These are phyloP conservation scores for Mycena galericulata DNA, from an alignment of 768 basidiomycete genomes.

Conservation along the genomic window DNA sequence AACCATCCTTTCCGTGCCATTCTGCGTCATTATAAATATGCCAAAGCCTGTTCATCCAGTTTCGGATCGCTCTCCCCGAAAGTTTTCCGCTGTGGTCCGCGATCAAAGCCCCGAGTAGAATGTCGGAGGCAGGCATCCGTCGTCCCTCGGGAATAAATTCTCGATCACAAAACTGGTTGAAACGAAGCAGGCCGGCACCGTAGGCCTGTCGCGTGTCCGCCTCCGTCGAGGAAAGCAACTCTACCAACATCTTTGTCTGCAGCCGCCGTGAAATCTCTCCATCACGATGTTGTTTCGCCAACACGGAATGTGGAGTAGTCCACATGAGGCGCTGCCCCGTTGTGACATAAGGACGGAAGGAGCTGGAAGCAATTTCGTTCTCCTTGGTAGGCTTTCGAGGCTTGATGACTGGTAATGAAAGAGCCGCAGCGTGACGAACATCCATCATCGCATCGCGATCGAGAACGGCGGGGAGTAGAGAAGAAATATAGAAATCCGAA, in stretches of 20 bases:
- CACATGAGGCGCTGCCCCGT: not conserved
- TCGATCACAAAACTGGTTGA: not conserved
- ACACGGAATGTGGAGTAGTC: not conserved
- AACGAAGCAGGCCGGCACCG: constrained; percentile 3
- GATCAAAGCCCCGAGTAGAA: constrained; percentile 1
- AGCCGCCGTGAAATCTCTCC: not conserved
- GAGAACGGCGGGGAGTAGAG: not conserved
- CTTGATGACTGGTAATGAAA: not conserved
- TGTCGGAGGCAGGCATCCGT: not conserved
- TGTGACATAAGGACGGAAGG: not conserved
- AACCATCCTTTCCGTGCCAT: not conserved
- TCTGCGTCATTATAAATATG: not conserved
- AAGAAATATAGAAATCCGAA: not conserved
- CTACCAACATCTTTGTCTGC: not conserved
- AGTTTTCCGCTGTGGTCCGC: not conserved
- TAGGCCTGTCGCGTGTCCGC: constrained; percentile 35
- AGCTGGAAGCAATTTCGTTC: not conserved
- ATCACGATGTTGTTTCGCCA: not conserved
- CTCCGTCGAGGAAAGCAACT: not conserved
- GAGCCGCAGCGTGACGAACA: not conserved
- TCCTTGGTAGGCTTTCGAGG: not conserved
- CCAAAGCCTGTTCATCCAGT: not conserved
- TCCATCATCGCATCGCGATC: not conserved
- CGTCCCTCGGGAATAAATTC: not conserved
- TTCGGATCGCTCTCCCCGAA: not conserved